These are phyloP conservation scores for Aspergillus persii DNA, from an alignment of 2,329 filamentous ascomycete species.

Conservation along the genomic window DNA sequence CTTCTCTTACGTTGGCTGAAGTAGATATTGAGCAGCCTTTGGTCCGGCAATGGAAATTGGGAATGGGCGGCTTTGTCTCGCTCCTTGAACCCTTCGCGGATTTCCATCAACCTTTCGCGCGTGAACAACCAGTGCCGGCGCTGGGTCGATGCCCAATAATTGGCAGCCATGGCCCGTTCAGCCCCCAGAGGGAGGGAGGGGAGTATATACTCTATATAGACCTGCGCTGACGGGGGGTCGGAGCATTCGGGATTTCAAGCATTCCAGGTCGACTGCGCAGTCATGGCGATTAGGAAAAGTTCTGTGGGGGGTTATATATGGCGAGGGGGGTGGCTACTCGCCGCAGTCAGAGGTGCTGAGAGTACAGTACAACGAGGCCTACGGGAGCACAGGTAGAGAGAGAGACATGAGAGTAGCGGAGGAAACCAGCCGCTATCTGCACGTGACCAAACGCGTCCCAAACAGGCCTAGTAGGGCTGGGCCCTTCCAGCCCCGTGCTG, in stretches of 20 bases:
- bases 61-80: constrained; percentile 71
- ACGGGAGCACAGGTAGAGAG: too few relatives aligned
- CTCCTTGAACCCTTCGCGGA: constrained; percentile 74
- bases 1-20: constrained; percentile 75
- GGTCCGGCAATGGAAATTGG: constrained; percentile 78
- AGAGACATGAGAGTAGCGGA: too few relatives aligned
- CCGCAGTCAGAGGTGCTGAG: too few relatives aligned
- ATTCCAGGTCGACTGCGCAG: constrained; percentile 5
- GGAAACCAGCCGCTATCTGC: not conserved
- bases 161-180: constrained; percentile 70
- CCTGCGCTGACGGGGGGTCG: not conserved
- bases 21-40: constrained; percentile 81
- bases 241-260: not conserved
- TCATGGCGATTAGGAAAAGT: constrained; percentile 1
- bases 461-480: constrained; percentile 33
- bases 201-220: not conserved
- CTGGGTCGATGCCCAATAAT: constrained; percentile 96
- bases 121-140: constrained; percentile 87
- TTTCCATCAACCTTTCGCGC: constrained; percentile 71
- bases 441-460: constrained; percentile 11
- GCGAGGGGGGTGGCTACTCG: too few relatives aligned
- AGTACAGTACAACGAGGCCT: too few relatives aligned
- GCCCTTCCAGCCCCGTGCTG: constrained; percentile 13
- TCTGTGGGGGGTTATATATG: too few relatives aligned
- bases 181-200: not conserved